Evolutionary conservation across 2,329 filamentous ascomycete genomes (phyloP), one percentile per base, ranked within the genome.

Genomic region (Coniochaeta sp.): DNA sequence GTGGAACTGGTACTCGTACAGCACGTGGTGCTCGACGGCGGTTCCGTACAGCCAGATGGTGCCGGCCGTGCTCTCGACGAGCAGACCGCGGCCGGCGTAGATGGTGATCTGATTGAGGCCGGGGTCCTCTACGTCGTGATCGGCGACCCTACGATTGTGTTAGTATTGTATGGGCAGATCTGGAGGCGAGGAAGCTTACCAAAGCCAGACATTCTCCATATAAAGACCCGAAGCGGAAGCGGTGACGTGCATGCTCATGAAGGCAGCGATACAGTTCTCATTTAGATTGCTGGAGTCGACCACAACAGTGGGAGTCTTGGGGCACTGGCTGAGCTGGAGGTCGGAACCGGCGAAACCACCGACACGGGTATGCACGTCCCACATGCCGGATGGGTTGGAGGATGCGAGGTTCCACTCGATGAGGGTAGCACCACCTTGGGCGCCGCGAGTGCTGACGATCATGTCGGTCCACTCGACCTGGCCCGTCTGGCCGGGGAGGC

Each of bases 311-410:
- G 72, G 60, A 42, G 69, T 60, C 68, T 87, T 88, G 55, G 77
- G 67, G 65, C 87, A 91, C 52, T 79, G 78, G 53, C 81, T 73
- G 46, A 80, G 77, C 64, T 86, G 82, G 30, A 89, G 75, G 38
- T 83, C 68, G n/a, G 85, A 86, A 47, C 86, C 86, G 10, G 77
- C 76, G 52, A 81, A 82, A 18, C 87, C 87, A 59, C 85, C 86
- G 50, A 91, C 77, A 61, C 87, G 82, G 61, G 85, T 80, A 69
- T 91, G 87, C 24, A 85, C 79, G 60, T 90, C 87, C 86, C 86
- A 91, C 64, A 85, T 73, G 18, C 78, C 81, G 3, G 69, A 69
- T 6, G 74, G 73, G 14, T 57, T 59, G 14, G 65, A 55, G 16
- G 71, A 72, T 45, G 71, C 75, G 14, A 90, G 71, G 65, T 90